Percentiles rank a stretch among this genome's conserved stretches.
These are phyloP conservation scores for Pseudogymnoascus destructans DNA, from an alignment of 2,329 filamentous ascomycete species.

Conservation along the genomic window DNA sequence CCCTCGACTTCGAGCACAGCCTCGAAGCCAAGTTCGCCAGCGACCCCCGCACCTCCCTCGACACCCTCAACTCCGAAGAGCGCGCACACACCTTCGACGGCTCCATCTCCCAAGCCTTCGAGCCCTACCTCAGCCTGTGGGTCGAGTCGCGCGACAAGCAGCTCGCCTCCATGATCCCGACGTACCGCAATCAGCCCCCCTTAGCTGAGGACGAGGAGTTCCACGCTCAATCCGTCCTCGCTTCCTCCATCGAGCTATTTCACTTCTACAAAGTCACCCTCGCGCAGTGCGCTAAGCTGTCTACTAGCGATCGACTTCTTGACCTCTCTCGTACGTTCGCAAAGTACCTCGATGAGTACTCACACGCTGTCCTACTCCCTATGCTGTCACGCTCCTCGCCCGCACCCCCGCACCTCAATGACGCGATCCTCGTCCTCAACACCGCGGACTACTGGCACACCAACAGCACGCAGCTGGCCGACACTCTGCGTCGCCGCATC, in stretches of 20 bases:
- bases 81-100: conserved; percentile 70
- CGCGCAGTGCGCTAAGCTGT: conserved; percentile 90
- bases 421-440: conserved; percentile 78
- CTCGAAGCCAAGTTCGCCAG: conserved; percentile 73
- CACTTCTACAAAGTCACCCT: conserved; percentile 90
- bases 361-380: conserved; percentile 76
- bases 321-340: conserved; percentile 77
- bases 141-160: conserved; percentile 92
- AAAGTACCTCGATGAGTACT: conserved; percentile 90
- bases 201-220: conserved; percentile 83
- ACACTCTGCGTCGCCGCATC: conserved; percentile 84
- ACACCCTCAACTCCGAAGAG: conserved; percentile 71
- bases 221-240: conserved; percentile 74
- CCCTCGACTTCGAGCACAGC: conserved; percentile 88
- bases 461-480: conserved; percentile 85
- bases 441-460: conserved; percentile 96
- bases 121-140: conserved; percentile 94
- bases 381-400: conserved; percentile 43
- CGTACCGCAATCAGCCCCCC: conserved; percentile 72
- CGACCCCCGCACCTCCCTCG: conserved; percentile 65
- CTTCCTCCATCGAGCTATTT: conserved; percentile 91
- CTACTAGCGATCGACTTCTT: conserved; percentile 73
- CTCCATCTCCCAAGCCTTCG: conserved; percentile 89
- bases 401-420: conserved; percentile 40
- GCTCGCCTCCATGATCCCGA: conserved; percentile 69